These are phyloP conservation scores for Daphne laureola DNA, from an alignment of 441 rosid genomes.

Conservation along the genomic window DNA sequence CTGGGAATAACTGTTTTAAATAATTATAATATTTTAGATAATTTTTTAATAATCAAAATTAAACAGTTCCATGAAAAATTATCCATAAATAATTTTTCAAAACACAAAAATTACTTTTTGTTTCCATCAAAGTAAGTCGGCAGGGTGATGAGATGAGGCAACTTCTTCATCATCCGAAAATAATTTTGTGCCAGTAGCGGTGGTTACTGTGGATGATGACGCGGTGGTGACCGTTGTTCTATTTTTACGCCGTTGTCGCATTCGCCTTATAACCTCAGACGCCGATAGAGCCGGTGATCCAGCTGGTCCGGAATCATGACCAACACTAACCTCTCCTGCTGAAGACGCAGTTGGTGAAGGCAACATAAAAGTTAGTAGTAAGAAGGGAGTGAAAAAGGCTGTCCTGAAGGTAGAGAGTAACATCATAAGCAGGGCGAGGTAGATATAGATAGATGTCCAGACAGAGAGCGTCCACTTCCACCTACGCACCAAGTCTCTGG, in stretches of 20 bases:
- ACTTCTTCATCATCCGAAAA: too few relatives aligned
- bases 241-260: conserved; percentile 41
- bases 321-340: neutral
- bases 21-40: too few relatives aligned
- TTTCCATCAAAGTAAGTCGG: too few relatives aligned
- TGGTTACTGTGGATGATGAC: too few relatives aligned
- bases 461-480: conserved; percentile 78
- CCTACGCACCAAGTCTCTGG: conserved; percentile 43
- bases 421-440: conserved; percentile 22
- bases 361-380: too few relatives aligned
- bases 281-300: neutral
- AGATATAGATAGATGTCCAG: conserved; percentile 50
- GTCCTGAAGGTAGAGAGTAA: conserved; percentile 40
- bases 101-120: too few relatives aligned
- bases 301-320: conserved; percentile 8
- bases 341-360: conserved; percentile 15
- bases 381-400: conserved; percentile 17
- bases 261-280: conserved; percentile 33
- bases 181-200: too few relatives aligned
- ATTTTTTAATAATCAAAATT: too few relatives aligned
- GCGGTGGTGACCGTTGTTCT: conserved; percentile 23
- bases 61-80: too few relatives aligned
- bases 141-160: too few relatives aligned
- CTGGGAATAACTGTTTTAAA: too few relatives aligned
- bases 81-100: too few relatives aligned